phyloP scores from a whole-genome alignment of 2,329 filamentous ascomycete genomes.

The Pseudocercospora fuligena region DNA sequence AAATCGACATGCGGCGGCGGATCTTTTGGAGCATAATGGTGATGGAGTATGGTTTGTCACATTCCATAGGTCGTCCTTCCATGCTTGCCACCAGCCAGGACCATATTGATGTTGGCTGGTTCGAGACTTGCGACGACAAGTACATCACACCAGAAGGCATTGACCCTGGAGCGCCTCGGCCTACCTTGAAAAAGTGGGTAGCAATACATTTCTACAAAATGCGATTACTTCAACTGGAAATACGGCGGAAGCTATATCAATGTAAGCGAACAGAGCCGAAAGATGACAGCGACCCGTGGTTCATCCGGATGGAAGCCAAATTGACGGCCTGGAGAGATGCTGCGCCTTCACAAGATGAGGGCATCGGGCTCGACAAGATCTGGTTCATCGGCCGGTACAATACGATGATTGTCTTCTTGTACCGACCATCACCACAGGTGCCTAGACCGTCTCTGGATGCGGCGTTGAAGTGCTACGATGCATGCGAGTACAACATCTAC shows the following conservation, averaged over 20 bases:
- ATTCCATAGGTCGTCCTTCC: slow-evolving; percentile 84
- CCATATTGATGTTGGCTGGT: slow-evolving; percentile 83
- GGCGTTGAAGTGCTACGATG: slow-evolving; percentile 81
- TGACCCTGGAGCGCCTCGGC: slow-evolving; percentile 64
- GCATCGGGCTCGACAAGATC: slow-evolving; percentile 70
- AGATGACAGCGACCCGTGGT: slow-evolving; percentile 86
- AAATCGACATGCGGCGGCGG: slow-evolving; percentile 86
- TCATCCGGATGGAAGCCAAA: slow-evolving; percentile 75
- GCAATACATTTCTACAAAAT: slow-evolving; percentile 94
- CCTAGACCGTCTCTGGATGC: slow-evolving; percentile 81
- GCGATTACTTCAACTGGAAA: slow-evolving; percentile 84
- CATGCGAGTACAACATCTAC: slow-evolving; percentile 78
- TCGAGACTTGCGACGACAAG: slow-evolving; percentile 78
- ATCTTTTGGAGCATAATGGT: slow-evolving; percentile 85
- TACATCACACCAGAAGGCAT: slow-evolving; percentile 82
- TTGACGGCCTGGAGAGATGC: slow-evolving; percentile 79
- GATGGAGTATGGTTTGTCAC: slow-evolving; percentile 87
- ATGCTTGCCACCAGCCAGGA: slow-evolving; percentile 83
- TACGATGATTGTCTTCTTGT: slow-evolving; percentile 85
- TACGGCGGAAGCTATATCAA: slow-evolving; percentile 83
- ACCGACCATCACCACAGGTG: slow-evolving; percentile 89
- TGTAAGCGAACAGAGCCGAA: slow-evolving; percentile 77
- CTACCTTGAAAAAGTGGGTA: slow-evolving; percentile 81
- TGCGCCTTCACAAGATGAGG: slow-evolving; percentile 72
- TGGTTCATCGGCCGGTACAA: slow-evolving; percentile 74